Base-by-base conservation (phyloP, 768 basidiomycete species). In the Galerina sulciceps region DNA sequence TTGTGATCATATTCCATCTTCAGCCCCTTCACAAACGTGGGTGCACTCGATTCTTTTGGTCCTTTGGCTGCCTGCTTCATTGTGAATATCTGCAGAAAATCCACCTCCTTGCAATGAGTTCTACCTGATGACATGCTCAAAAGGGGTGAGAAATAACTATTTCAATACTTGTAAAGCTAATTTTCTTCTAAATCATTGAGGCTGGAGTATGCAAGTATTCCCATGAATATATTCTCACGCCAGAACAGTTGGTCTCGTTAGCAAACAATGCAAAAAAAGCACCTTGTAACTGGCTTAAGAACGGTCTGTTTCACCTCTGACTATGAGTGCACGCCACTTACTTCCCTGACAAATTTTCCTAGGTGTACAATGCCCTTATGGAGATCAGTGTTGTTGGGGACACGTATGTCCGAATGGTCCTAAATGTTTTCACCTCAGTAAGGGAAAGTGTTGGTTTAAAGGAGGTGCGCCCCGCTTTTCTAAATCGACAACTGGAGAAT, bases 401-500 rank as follows among this genome's bases (percentile, higher is more conserved):
- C 91, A 93, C 69, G 76, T 85, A 20, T 93, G 91, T 65, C 91
- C 91, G 13, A 88, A 88, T 63, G 91, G 91, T n/a, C 80, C 81
- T 15, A 85, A 83, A 66, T 89, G 88, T 65, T 83, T 82, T 67
- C 88, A 89, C 71, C 75, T 88, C 31, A 85, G 83, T 73, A 90
- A 88, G 68, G 90, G 91, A 42, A 92, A 89, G 74, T 93, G 91
- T 69, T 92, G 91, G 90, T 93, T 93, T 74, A 92, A 93, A 81
- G 90, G 88, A 66, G 81, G 83, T 82, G 60, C 47, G 79, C 63
- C 34, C 23, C 13, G 10, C 18, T 20, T 36, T 46, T 62, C 43
- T 35, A 35, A 46, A 37, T 11, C 41, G 6, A 41, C 44, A 31
- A 48, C 18, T 34, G 36, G 11, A 17, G 31, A 37, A 17, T 40